Base-by-base conservation (phyloP, 495 filamentous ascomycete species). In the Podospora conica region DNA sequence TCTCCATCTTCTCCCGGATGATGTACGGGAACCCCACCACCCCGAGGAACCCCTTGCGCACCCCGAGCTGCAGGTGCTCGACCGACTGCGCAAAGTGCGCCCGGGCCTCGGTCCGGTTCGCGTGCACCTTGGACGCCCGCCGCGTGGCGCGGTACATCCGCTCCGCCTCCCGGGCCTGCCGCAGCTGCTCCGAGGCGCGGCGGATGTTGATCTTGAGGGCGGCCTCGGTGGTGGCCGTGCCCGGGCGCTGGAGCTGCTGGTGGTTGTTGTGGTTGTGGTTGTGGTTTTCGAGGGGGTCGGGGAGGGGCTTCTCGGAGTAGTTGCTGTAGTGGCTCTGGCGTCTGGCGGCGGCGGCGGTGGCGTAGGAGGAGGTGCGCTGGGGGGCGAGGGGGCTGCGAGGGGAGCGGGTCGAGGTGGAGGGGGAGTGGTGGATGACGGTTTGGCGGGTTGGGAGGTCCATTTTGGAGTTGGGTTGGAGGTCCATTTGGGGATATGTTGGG, bases 171-270 rank as follows among this genome's bases (percentile, higher is more conserved):
- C 70, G 65, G 22, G 76, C 76, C 9, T 68, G 56, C 25, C 66
- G 31, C 40, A 72, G 69, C 21, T 69, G 58, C 4, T 70, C 68
- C 0, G 72, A 69, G 59, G 74, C 74, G 24, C 53, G 65, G 22
- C 65, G 70, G 18, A 69, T 67, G 55, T 69, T 60, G 33, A 67
- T 58, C n/a, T 66, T 53, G 28, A 78, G 73, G 29, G 75, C 64
- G n/a, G 69, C 65, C 29, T 74, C 71, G 22, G 76, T 78, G 28
- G 68, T 68, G 1, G 74, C 69, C n/a, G 74, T 76, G 25, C 70
- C 70, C 7, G 74, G 74, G 5, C 74, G 68, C 11, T 69, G 59
- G 28, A 55, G 53, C 0, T 31, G 25, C 28, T 58, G 48, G 25
- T 58, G 48, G 55, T 55, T 58, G 27, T 40, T 20, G 25, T 53